phyloP scores from a whole-genome alignment of 345 rosid genomes.

The Rhodomyrtus tomentosa region DNA sequence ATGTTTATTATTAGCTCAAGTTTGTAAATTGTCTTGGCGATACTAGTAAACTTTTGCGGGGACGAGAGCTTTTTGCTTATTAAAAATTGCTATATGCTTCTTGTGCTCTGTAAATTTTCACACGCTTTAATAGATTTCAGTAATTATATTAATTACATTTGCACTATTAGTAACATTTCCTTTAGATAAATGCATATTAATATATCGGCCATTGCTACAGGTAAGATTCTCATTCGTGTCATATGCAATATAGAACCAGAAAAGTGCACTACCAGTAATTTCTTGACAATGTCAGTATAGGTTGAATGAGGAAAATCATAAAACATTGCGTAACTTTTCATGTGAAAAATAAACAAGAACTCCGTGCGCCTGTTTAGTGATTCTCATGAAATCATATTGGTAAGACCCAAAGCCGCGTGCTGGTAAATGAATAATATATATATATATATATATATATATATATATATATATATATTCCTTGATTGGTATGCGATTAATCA shows the following conservation, averaged over 20 bases:
- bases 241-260: background rate
- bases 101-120: background rate
- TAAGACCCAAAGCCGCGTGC: no score
- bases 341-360: no score
- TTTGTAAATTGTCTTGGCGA: background rate
- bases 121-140: accelerated
- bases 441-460: no score
- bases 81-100: background rate
- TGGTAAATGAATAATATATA: no score
- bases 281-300: no score
- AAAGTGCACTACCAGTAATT: no score
- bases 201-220: background rate
- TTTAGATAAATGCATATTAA: background rate
- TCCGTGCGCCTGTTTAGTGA: no score
- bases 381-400: no score
- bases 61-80: background rate
- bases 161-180: background rate
- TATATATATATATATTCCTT: no score
- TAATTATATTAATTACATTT: background rate
- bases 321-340: no score
- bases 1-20: background rate
- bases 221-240: background rate
- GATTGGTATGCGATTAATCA: no score
- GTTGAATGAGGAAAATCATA: no score
- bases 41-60: background rate